Conservation (phyloP, 2,329 filamentous ascomycete genomes). For the Paraconiothyrium sp. region DNA sequence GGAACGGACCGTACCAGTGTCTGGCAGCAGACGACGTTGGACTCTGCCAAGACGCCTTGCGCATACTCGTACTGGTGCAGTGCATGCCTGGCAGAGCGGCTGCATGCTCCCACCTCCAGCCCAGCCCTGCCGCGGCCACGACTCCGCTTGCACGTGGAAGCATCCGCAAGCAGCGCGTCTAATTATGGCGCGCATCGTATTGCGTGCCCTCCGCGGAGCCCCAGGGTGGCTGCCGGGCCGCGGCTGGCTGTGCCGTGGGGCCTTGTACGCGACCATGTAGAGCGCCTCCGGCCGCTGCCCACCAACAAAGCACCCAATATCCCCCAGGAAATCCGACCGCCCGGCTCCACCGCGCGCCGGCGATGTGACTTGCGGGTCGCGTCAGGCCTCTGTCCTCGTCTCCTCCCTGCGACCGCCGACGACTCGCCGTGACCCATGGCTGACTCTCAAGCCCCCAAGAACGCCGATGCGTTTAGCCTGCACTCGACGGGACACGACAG, state of each 20-base stretch:
- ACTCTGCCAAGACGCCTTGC: background rate
- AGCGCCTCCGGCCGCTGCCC: conserved; percentile 2
- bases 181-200: background rate
- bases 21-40: background rate
- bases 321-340: conserved; percentile 1
- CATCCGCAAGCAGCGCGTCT: background rate
- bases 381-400: background rate
- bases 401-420: conserved; percentile 1
- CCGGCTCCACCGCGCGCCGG: conserved; percentile 4
- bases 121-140: background rate
- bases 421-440: conserved; percentile 17
- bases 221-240: background rate
- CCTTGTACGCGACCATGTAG: too few relatives aligned
- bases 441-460: conserved; percentile 25
- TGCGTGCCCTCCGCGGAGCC: background rate
- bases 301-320: conserved; percentile 13
- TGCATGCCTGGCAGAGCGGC: background rate
- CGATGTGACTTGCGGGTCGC: conserved; percentile 1
- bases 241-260: background rate
- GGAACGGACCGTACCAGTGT: background rate
- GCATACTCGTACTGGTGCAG: too few relatives aligned
- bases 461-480: conserved; percentile 23
- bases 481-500: conserved; percentile 35
- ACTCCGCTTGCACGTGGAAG: background rate
- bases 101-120: background rate